phyloP scores from a whole-genome alignment of 2,329 filamentous ascomycete species.

The Arachnopeziza araneosa region DNA sequence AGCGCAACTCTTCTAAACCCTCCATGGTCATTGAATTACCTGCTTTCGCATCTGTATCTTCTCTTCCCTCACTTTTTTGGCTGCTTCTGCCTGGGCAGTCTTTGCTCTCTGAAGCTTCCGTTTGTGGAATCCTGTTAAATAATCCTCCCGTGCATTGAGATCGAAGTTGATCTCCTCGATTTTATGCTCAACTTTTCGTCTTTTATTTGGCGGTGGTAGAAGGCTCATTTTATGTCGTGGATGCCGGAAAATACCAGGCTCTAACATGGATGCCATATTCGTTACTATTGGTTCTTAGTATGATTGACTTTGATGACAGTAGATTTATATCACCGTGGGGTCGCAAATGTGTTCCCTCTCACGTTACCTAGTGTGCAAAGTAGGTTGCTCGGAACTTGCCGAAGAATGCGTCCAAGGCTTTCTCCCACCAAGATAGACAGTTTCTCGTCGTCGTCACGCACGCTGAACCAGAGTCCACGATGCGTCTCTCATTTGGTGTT shows the following conservation, averaged over 20 bases:
- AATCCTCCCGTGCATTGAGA: constrained; percentile 71
- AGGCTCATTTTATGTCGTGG: constrained; percentile 53
- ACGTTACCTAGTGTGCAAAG: neutral
- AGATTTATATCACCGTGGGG: neutral
- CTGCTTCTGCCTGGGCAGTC: constrained; percentile 75
- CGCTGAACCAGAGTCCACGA: constrained; percentile 30
- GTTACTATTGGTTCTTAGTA: neutral
- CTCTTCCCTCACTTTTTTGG: constrained; percentile 71
- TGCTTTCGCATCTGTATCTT: constrained; percentile 67
- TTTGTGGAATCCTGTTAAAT: constrained; percentile 94
- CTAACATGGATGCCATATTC: constrained; percentile 7
- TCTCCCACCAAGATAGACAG: neutral
- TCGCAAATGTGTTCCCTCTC: neutral
- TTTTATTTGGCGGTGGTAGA: constrained; percentile 58
- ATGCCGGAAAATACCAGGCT: constrained; percentile 44
- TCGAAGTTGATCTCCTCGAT: constrained; percentile 87
- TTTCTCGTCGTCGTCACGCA: neutral
- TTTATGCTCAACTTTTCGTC: constrained; percentile 49
- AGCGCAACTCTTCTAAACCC: neutral
- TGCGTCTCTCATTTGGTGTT: constrained; percentile 50
- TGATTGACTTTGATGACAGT: neutral
- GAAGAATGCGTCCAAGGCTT: neutral
- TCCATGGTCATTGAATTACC: constrained; percentile 41
- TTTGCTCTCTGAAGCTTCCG: constrained; percentile 83
- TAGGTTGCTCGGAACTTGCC: neutral